A percentile compares a stretch with the other conserved stretches of the same genome.
These are phyloP conservation scores for Cercospora zeina DNA, from an alignment of 2,329 filamentous ascomycete genomes.

Conservation along the genomic window DNA sequence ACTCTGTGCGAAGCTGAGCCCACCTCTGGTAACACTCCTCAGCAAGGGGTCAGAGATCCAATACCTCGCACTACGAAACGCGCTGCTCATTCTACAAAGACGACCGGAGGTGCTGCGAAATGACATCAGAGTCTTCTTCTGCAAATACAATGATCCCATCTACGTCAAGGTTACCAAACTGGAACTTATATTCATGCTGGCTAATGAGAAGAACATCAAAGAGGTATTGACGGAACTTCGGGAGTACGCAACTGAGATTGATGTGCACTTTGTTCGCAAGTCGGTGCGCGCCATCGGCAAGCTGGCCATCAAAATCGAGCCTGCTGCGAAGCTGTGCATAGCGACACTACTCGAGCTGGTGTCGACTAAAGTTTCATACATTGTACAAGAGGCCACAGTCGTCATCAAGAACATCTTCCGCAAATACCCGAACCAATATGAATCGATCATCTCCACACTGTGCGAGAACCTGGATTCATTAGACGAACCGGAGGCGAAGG, in stretches of 20 bases:
- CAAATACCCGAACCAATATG: constrained; percentile 98
- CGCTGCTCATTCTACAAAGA: constrained; percentile 87
- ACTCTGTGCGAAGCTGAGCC: constrained; percentile 88
- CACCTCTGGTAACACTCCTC: constrained; percentile 87
- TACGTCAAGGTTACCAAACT: constrained; percentile 99
- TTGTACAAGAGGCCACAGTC: constrained; percentile 97
- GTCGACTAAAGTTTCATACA: constrained; percentile 97
- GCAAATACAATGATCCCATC: constrained; percentile 99
- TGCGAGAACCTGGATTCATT: constrained; percentile 96
- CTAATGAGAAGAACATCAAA: constrained; percentile 90
- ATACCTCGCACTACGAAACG: constrained; percentile 90
- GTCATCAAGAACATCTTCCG: constrained; percentile 99
- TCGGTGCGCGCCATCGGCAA: constrained; percentile 97
- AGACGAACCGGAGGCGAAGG: constrained; percentile 96
- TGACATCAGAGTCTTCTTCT: constrained; percentile 98
- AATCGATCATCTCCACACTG: constrained; percentile 92
- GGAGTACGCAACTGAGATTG: constrained; percentile 96
- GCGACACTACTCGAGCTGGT: constrained; percentile 89
- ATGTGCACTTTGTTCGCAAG: constrained; percentile 97
- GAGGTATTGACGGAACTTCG: constrained; percentile 91
- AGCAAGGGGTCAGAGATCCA: constrained; percentile 98
- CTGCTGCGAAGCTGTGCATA: constrained; percentile 86
- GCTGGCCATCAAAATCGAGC: constrained; percentile 97
- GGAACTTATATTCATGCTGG: constrained; percentile 98
- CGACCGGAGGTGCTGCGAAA: constrained; percentile 91